Conservation (phyloP, 2,329 filamentous ascomycete genomes). For the Xylogone sp. region DNA sequence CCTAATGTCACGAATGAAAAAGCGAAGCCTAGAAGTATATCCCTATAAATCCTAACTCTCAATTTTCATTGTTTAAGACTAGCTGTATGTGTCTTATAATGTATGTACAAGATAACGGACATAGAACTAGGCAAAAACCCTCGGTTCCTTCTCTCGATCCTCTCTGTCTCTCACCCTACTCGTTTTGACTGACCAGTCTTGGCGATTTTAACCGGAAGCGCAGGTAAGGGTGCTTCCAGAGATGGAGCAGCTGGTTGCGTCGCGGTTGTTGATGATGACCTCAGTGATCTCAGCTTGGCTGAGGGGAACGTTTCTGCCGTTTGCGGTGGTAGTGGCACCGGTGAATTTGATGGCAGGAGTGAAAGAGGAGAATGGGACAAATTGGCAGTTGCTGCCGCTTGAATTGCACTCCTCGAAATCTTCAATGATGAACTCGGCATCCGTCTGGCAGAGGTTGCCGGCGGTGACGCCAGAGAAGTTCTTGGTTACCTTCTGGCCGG, state of each 20-base stretch:
- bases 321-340: not conserved
- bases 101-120: too few species aligned
- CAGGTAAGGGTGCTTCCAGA: not conserved
- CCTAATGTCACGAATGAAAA: too few species aligned
- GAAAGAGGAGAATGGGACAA: not conserved
- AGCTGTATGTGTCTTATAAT: too few species aligned
- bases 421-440: slow-evolving; percentile 49
- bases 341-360: not conserved
- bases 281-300: not conserved
- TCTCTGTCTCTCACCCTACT: too few species aligned
- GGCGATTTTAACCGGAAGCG: not conserved
- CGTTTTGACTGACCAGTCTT: too few species aligned
- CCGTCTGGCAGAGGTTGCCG: slow-evolving; percentile 33
- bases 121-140: too few species aligned
- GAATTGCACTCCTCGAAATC: slow-evolving; percentile 36
- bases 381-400: slow-evolving; percentile 18
- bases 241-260: not conserved
- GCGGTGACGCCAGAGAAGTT: slow-evolving; percentile 30
- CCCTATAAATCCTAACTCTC: too few species aligned
- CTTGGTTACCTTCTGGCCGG: slow-evolving; percentile 38
- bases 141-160: too few species aligned
- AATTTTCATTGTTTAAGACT: too few species aligned
- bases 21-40: too few species aligned
- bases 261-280: not conserved
- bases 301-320: not conserved